Conservation (phyloP, 2,329 filamentous ascomycete species). For the Drechslera avenae region DNA sequence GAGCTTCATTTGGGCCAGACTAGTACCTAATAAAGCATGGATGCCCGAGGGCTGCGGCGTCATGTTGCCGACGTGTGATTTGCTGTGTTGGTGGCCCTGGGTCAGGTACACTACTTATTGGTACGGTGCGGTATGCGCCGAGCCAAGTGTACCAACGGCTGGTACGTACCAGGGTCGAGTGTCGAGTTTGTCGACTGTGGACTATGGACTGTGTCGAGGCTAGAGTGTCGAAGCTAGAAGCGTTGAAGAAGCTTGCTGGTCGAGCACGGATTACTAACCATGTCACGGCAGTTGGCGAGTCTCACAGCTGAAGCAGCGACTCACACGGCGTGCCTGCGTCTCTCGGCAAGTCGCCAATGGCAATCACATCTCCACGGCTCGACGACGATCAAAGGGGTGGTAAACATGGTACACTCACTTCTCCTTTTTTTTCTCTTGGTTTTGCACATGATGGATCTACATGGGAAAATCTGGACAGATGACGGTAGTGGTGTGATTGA, state of each 20-base stretch:
- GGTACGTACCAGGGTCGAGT: too few species aligned
- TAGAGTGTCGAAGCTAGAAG: slow-evolving; percentile 8
- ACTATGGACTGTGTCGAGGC: too few species aligned
- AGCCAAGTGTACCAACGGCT: slow-evolving; percentile 3
- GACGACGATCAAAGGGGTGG: background rate
- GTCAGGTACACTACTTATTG: slow-evolving; percentile 7
- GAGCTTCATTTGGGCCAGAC: slow-evolving; percentile 3
- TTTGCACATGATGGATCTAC: too few species aligned
- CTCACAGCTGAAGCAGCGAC: background rate
- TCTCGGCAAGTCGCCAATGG: background rate
- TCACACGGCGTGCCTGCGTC: slow-evolving; percentile 1
- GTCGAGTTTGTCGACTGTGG: too few species aligned
- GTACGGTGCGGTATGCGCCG: slow-evolving; percentile 16
- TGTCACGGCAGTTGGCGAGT: slow-evolving; percentile 6
- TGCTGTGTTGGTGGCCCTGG: slow-evolving; percentile 3
- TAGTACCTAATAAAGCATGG: slow-evolving; percentile 3
- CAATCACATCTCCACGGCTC: background rate
- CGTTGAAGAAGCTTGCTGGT: slow-evolving; percentile 15
- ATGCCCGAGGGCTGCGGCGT: slow-evolving; percentile 2
- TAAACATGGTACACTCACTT: too few species aligned
- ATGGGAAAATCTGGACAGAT: background rate
- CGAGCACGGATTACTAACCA: background rate
- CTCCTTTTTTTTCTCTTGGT: too few species aligned
- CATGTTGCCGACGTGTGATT: slow-evolving; percentile 12
- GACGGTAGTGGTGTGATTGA: background rate